A percentile compares a stretch with the other conserved stretches of the same genome.
phyloP scores from a whole-genome alignment of 768 basidiomycete genomes.

The Boletus reticuloceps region DNA sequence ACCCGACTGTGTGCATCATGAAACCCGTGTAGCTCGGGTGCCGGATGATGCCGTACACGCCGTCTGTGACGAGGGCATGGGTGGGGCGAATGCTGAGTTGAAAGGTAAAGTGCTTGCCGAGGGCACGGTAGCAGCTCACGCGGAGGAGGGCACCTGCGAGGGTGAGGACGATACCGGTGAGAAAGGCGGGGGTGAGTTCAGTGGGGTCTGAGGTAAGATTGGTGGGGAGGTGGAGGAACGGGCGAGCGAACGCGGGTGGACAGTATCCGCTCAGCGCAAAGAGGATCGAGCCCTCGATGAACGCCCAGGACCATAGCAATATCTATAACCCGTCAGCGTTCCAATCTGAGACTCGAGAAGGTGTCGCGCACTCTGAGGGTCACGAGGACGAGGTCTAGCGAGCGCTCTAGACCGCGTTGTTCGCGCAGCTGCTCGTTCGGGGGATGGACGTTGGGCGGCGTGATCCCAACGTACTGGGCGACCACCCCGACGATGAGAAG shows the following conservation, averaged over 20 bases:
- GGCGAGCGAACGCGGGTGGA: not conserved
- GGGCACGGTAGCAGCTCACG: conserved; percentile 12
- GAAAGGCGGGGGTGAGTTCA: not conserved
- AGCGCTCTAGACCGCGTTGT: conserved; percentile 5
- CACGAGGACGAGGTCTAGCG: not conserved
- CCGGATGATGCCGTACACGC: conserved; percentile 25
- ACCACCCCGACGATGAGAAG: not conserved
- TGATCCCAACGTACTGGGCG: not conserved
- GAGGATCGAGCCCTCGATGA: conserved; percentile 4
- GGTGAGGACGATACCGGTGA: conserved; percentile 4
- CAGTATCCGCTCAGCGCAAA: not conserved
- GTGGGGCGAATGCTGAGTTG: conserved; percentile 17
- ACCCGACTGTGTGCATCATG: not conserved
- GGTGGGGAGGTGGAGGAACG: not conserved
- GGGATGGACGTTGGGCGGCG: conserved; percentile 18
- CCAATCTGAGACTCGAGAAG: not conserved
- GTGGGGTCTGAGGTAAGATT: not conserved
- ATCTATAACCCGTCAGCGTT: not conserved
- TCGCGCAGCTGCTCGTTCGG: conserved; percentile 9
- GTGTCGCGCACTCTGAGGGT: not conserved
- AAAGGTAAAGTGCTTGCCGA: conserved; percentile 26
- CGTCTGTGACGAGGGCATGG: conserved; percentile 23
- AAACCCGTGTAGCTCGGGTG: conserved; percentile 31
- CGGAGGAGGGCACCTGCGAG: conserved; percentile 15
- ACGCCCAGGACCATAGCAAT: not conserved